Evolutionary conservation across 1,284 basidiomycete species (phyloP), one percentile per base, ranked within the genome.

Genomic region (Papiliotrema terrestris): DNA sequence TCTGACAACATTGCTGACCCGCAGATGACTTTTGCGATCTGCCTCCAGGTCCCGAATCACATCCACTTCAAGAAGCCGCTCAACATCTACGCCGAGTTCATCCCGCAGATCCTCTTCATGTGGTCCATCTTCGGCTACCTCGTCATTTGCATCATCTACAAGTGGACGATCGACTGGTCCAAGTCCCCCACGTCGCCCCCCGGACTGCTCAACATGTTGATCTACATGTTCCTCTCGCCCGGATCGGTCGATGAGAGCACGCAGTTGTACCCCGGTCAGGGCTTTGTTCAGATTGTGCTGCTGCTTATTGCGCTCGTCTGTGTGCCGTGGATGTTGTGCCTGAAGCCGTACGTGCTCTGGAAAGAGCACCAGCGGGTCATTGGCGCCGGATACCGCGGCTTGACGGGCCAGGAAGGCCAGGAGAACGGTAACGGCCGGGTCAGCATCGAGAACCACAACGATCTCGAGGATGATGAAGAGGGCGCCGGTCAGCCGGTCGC

Each of bases 41-140:
- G 91, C 74, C 82, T 98, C 52, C 93, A 98, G 81, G 80, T 98
- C 8, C 92, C 93, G 46, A 98, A 98, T 80, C 90, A 94, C 78
- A 75, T 97, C 67, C 91, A 84, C 76, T 97, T 97, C 81, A 93
- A 90, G 74, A 88, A 91, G 49, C 80, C 80, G 46, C 77, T 86
- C 63, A 90, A 91, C 66, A 88, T 98, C 67, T 95, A 86, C 76
- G 87, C 89, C 69, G 95, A 97, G 76, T 97, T 98, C 75, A 82
- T 98, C 58, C 95, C 96, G 42, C 93, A 97, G 78, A 88, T 98
- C 80, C 84, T 98, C 64, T 98, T 98, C 83, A 81, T 98, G 69
- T 89, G 96, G 77, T 92, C 88, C 32, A 95, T 98, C 76, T 98
- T 98, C 67, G 95, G 95, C 51, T 98, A 98, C 77, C 85, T 98